These are phyloP conservation scores for Diaporthe nobilis DNA, from an alignment of 2,329 filamentous ascomycete genomes.

Conservation along the genomic window DNA sequence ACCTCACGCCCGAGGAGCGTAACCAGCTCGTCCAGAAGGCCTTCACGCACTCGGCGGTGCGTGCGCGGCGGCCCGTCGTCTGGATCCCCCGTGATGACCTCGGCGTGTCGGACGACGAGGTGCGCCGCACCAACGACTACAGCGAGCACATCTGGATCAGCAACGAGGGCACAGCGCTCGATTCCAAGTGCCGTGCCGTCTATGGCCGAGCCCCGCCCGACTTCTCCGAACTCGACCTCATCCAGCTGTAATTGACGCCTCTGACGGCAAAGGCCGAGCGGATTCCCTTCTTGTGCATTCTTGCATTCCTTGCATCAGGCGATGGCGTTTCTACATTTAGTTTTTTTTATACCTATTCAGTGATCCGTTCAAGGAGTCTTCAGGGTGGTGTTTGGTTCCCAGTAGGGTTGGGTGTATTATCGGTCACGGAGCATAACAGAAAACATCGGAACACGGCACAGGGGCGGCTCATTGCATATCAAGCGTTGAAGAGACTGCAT, in stretches of 20 bases:
- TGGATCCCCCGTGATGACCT: constrained; percentile 95
- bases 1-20: constrained; percentile 90
- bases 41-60: constrained; percentile 90
- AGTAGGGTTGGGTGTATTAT: background rate
- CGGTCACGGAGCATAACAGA: constrained; percentile 1
- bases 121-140: constrained; percentile 81
- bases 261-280: background rate
- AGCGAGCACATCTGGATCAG: constrained; percentile 92
- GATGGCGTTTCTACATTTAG: constrained; percentile 10
- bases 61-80: constrained; percentile 86
- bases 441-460: background rate
- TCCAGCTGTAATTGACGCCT: constrained; percentile 72
- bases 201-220: constrained; percentile 90
- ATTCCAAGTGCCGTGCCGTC: constrained; percentile 85
- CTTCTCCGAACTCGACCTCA: constrained; percentile 89
- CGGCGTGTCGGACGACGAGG: constrained; percentile 92
- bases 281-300: background rate
- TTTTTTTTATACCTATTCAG: background rate
- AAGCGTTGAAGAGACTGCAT: constrained; percentile 26
- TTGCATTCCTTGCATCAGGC: constrained; percentile 5
- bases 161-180: constrained; percentile 90
- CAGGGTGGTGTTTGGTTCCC: background rate
- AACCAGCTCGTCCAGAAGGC: constrained; percentile 88
- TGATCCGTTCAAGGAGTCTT: background rate
- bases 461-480: constrained; percentile 6